Evolutionary conservation across 2,329 filamentous ascomycete species (phyloP).

Genomic region (Ascochyta clinopodiicola): DNA sequence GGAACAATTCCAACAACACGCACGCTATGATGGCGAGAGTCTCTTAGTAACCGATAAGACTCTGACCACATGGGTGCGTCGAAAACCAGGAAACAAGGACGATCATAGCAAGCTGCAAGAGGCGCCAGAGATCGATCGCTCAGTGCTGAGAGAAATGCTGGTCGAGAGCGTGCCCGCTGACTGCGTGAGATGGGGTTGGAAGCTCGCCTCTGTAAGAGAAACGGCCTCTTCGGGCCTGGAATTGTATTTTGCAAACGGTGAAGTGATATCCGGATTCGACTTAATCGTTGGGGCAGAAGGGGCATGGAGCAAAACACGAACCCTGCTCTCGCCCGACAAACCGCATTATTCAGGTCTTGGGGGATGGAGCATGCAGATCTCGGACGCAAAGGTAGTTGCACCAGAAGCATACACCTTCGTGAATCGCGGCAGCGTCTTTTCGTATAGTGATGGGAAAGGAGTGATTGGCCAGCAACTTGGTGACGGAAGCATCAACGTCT

Average conservation of each 20-base stretch:
- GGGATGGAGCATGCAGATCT: slow-evolving; percentile 42
- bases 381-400: slow-evolving; percentile 28
- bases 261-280: slow-evolving; percentile 45
- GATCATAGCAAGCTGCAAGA: slow-evolving; percentile 18
- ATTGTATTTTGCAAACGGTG: slow-evolving; percentile 37
- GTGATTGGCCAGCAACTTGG: slow-evolving; percentile 42
- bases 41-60: slow-evolving; percentile 51
- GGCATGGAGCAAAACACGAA: slow-evolving; percentile 51
- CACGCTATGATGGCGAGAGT: slow-evolving; percentile 54
- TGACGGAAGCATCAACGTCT: slow-evolving; percentile 42
- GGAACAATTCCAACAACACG: slow-evolving; percentile 54
- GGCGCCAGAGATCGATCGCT: slow-evolving; percentile 38
- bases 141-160: slow-evolving; percentile 29
- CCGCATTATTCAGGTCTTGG: slow-evolving; percentile 49
- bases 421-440: slow-evolving; percentile 44
- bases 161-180: slow-evolving; percentile 31
- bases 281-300: slow-evolving; percentile 56
- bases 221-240: slow-evolving; percentile 12
- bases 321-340: slow-evolving; percentile 35
- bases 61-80: slow-evolving; percentile 30
- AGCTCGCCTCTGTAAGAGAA: slow-evolving; percentile 28
- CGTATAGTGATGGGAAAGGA: slow-evolving; percentile 35
- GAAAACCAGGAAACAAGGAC: slow-evolving; percentile 16
- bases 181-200: slow-evolving; percentile 32
- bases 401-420: slow-evolving; percentile 43